Base-by-base conservation (phyloP, 345 rosid species). In the Brassica rapa region DNA sequence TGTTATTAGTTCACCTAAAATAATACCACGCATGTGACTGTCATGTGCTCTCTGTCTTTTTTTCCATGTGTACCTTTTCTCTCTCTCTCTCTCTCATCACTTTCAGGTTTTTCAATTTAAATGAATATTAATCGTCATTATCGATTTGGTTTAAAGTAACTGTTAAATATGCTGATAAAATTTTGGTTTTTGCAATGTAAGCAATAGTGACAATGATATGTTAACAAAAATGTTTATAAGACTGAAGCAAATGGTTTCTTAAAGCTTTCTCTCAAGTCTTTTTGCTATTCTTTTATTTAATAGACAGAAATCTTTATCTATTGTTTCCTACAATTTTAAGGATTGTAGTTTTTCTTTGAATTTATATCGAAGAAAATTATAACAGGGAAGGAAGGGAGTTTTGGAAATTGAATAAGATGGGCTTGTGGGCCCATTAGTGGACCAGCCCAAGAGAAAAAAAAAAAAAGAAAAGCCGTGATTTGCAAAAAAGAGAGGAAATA, bases 21-120 rank as follows among this genome's bases (percentile, higher is more conserved):
- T 74, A 68, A 68, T 74, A 68, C 9, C 62, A 57, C 72, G 83
- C 80, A 80, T 80, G 83, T 75, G 80, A 66, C 74, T 64, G 77
- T 75, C 80, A 70, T 75, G 77, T 80, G 80, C 83, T 43, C 29
- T 35, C 10, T 66, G 77, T 75, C 63, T 69, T 30, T 10, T 68
- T 73, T 27, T 79, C 4, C 10, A 6, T 14, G 16, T 14, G 6
- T 23, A 32, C 33, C 10, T 66, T 66, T 66, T 56, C 7, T 32
- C 4, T 68, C 71, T 80, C 66, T 68, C 59, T 61, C 66, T 68
- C 19, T 19, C 59, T 61, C 46, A 53, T 21, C 14, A 4, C 62
- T 66, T 72, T 66, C 51, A 14, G 60, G 59, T 6, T 55, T 74
- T 24, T 35, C 7, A 39, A 16, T 29, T 73, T 25, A 11, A 9